Evolutionary conservation across 371 early-diverging fungal genomes (phyloP).

Genomic region (Mortierella sp.): DNA sequence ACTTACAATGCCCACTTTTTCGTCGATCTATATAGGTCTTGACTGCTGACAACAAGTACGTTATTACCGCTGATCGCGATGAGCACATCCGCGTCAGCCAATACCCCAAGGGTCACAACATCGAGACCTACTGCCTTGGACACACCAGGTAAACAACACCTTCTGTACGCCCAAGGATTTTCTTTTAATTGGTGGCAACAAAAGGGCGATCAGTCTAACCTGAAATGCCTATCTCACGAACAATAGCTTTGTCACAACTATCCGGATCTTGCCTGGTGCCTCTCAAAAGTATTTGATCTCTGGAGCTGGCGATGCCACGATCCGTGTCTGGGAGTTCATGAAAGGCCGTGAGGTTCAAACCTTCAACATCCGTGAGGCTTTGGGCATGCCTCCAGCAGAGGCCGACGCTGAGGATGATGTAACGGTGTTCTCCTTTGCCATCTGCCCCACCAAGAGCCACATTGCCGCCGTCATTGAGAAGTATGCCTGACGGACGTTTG

Average conservation of each 20-base stretch:
- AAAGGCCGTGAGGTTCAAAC: slow-evolving; percentile 61
- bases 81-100: slow-evolving; percentile 94
- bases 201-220: background rate
- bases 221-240: background rate
- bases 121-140: slow-evolving; percentile 92
- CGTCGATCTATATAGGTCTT: slow-evolving; percentile 55
- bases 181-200: background rate
- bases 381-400: slow-evolving; percentile 54
- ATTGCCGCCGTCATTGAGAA: slow-evolving; percentile 53
- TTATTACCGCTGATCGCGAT: slow-evolving; percentile 96
- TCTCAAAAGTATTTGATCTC: slow-evolving; percentile 73
- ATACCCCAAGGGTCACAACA: slow-evolving; percentile 91
- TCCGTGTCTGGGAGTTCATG: slow-evolving; percentile 84
- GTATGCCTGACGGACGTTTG: slow-evolving; percentile 7
- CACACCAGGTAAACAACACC: slow-evolving; percentile 79
- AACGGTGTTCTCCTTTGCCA: slow-evolving; percentile 40
- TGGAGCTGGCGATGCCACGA: slow-evolving; percentile 89
- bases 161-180: background rate
- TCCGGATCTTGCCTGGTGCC: slow-evolving; percentile 66
- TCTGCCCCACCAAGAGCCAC: slow-evolving; percentile 41
- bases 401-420: slow-evolving; percentile 61
- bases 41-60: slow-evolving; percentile 69
- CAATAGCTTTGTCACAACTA: slow-evolving; percentile 76
- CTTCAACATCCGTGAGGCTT: slow-evolving; percentile 58
- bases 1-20: background rate